Evolutionary conservation across 139 green algal genomes (phyloP).

Genomic region (Tetradesmus obliquus): DNA sequence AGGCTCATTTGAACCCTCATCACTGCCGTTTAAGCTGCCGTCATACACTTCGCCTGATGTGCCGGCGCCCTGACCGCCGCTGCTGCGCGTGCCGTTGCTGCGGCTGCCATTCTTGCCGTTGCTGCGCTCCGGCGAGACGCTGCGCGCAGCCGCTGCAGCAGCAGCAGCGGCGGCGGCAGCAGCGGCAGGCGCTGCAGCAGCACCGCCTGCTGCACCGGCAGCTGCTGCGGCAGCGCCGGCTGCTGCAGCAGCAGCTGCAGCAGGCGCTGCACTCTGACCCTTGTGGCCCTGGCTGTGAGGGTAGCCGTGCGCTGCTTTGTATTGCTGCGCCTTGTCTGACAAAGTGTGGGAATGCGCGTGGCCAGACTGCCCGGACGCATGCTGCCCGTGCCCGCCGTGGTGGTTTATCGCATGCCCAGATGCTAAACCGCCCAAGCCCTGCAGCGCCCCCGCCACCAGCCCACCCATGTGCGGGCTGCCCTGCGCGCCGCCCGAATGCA

Average conservation of each 20-base stretch:
- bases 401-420: not conserved
- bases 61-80: slow-evolving; percentile 31
- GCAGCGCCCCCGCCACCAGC: not conserved
- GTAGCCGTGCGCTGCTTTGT: not conserved
- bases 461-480: not conserved
- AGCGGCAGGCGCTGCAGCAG: not conserved
- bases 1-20: slow-evolving; percentile 65
- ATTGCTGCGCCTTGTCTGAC: slow-evolving; percentile 26
- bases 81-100: slow-evolving; percentile 29
- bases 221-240: not conserved
- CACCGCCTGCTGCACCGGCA: not conserved
- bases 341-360: not conserved
- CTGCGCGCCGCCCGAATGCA: not conserved
- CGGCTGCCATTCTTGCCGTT: slow-evolving; percentile 34
- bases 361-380: not conserved
- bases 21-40: slow-evolving; percentile 58
- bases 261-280: not conserved
- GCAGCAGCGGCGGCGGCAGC: not conserved
- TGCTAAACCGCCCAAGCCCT: not conserved
- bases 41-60: slow-evolving; percentile 49
- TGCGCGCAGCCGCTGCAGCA: not conserved
- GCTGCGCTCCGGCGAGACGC: slow-evolving; percentile 25
- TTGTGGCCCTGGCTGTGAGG: not conserved
- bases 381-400: slow-evolving; percentile 4
- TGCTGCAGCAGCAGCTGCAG: not conserved